Conservation (phyloP, 1,284 basidiomycete genomes). For the Pyrrhoderma noxium region DNA sequence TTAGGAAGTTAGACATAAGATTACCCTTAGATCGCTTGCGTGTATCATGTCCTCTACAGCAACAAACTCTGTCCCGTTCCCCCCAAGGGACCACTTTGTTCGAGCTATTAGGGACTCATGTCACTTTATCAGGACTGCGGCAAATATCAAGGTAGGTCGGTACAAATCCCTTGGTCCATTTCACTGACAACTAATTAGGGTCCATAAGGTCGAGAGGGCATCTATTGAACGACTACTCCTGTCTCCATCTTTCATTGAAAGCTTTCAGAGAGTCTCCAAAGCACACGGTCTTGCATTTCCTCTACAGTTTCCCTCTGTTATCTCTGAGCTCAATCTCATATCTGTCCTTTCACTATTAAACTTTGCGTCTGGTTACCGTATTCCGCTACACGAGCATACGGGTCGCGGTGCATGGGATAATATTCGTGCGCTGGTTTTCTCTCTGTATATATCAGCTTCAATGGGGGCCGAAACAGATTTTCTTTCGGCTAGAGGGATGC, state of each 20-base stretch:
- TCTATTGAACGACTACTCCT: slow-evolving; percentile 53
- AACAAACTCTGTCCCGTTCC: not conserved
- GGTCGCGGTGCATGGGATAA: slow-evolving; percentile 76
- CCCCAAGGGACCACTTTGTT: slow-evolving; percentile 8
- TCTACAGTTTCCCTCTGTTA: slow-evolving; percentile 61
- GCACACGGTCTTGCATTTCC: slow-evolving; percentile 68
- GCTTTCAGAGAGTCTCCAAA: slow-evolving; percentile 54
- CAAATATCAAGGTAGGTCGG: slow-evolving; percentile 10
- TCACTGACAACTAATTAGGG: not conserved
- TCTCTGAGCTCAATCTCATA: slow-evolving; percentile 69
- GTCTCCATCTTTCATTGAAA: slow-evolving; percentile 55
- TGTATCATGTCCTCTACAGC: not conserved
- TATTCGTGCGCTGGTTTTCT: slow-evolving; percentile 65
- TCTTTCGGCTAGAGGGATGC: slow-evolving; percentile 64
- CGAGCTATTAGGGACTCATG: slow-evolving; percentile 16
- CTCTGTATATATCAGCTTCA: slow-evolving; percentile 60
- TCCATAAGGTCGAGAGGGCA: slow-evolving; percentile 43
- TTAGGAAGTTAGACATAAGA: no score
- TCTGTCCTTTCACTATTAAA: slow-evolving; percentile 70
- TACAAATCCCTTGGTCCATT: not conserved
- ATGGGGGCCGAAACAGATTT: slow-evolving; percentile 44
- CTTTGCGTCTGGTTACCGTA: slow-evolving; percentile 73
- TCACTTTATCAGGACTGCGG: slow-evolving; percentile 5
- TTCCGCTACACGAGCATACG: slow-evolving; percentile 58
- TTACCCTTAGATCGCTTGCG: no score